phyloP scores from a whole-genome alignment of 73 alveolate genomes.

The Tetrahymena thermophila region DNA sequence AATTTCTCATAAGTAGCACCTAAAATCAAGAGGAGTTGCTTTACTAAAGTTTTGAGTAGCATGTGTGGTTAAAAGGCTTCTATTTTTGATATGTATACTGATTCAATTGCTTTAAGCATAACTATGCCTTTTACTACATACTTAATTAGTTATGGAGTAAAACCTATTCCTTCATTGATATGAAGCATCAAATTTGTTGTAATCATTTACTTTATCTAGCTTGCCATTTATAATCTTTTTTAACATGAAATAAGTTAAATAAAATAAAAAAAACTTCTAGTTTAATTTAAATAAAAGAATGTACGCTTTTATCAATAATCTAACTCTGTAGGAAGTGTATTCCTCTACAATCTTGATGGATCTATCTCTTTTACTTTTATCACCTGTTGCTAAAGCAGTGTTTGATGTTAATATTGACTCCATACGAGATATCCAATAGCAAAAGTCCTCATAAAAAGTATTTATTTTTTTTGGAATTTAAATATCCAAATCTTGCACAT shows the following conservation, averaged over 20 bases:
- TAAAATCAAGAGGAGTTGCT: background rate
- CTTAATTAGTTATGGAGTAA: constrained; percentile 3
- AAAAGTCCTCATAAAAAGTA: constrained; percentile 20
- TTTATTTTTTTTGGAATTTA: constrained; percentile 9
- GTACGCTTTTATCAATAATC: background rate
- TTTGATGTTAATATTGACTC: constrained; percentile 32
- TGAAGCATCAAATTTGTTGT: constrained; percentile 11
- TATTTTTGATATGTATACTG: background rate
- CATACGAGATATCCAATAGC: constrained; percentile 45
- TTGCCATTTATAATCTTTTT: constrained; percentile 2
- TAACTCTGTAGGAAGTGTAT: constrained; percentile 22
- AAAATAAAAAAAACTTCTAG: background rate
- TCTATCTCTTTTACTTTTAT: constrained; percentile 22
- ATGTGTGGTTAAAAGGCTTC: background rate
- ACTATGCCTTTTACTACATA: constrained; percentile 12
- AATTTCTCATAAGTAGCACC: background rate
- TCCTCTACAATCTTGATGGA: constrained; percentile 20
- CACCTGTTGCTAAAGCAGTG: constrained; percentile 21
- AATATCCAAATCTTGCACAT: constrained; percentile 24
- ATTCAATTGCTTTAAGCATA: constrained; percentile 5
- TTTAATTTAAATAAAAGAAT: background rate
- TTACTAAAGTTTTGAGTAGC: background rate
- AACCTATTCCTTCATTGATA: constrained; percentile 19
- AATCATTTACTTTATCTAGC: constrained; percentile 3
- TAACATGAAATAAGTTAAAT: background rate